Evolutionary conservation across 306 rosid genomes (phyloP), one percentile per base, ranked within the genome.

Genomic region (Inga leiocalycina): DNA sequence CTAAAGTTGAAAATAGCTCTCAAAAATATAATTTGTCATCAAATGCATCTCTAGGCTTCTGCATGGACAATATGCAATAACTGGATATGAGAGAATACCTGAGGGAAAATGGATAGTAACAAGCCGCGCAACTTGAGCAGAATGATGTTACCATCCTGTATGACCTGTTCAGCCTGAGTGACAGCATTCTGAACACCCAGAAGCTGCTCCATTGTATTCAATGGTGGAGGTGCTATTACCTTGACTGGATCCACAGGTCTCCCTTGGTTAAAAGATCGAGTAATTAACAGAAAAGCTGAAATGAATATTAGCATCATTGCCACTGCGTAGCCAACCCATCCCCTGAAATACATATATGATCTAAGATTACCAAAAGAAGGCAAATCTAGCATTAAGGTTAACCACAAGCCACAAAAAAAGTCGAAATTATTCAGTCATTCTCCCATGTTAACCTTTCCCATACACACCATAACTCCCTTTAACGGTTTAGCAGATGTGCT

Each of bases 161-260:
- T 84, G 78, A 90, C 14, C 80, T 85, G 92, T 82, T 94, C 98
- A 35, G 92, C 91, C 83, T 91, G 97, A 75, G 95, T 86, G 82
- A 92, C 87, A 19, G 86, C 97, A 82, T 88, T 94, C 88, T 97
- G 99, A 77, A 97, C 94, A 65, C 95, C 97, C 87, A 92, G 83
- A 87, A 97, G 95, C 88, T 97, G 99, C 81, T 97, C 99, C 99
- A 94, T 85, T 74, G 92, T 93, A 84, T 87, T 97, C 95, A 88
- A 87, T 27, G 94, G 86, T 4, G 99, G 95, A 74, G 99, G 97
- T 6, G 91, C 92, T 76, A 89, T 17, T 49, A 97, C 97, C 89
- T 88, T 94, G 19, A 97, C 88, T 85, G 83, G 94, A 20, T 88
- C 81, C 41, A 87, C 86, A 27, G 97, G 81, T 49, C 52, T 89